These are phyloP conservation scores for Isoetes engelmannii DNA, from an alignment of 83 land plant genomes.

Conservation along the genomic window DNA sequence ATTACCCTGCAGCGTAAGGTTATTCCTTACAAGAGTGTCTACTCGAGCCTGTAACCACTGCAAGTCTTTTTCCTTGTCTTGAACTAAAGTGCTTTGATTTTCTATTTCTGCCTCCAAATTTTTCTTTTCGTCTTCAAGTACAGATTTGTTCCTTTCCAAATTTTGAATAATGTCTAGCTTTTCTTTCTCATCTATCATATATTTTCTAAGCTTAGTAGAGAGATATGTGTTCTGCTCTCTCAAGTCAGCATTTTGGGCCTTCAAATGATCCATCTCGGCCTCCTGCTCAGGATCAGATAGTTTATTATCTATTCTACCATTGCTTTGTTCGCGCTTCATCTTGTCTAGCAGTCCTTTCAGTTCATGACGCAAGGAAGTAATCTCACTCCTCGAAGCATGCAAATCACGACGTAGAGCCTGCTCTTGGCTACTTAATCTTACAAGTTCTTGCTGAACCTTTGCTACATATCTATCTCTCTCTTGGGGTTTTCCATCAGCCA, in stretches of 20 bases:
- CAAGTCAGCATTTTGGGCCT: constrained; percentile 19
- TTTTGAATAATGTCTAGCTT: too few relatives aligned
- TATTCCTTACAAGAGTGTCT: too few relatives aligned
- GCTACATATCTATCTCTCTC: constrained; percentile 35
- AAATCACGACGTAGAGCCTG: constrained; percentile 37
- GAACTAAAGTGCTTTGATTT: background rate
- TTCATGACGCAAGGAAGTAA: constrained; percentile 22
- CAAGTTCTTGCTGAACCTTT: constrained; percentile 45
- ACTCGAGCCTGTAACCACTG: background rate
- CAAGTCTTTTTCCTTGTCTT: constrained; percentile 4
- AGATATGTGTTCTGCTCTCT: constrained; percentile 23
- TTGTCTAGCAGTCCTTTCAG: constrained; percentile 27
- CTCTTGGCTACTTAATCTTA: constrained; percentile 44
- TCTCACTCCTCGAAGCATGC: constrained; percentile 34
- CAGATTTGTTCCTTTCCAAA: background rate
- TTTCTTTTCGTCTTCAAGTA: background rate
- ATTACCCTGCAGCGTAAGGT: too few relatives aligned
- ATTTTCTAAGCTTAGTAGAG: constrained; percentile 13
- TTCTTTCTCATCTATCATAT: constrained; percentile 1
- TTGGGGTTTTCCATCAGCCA: constrained; percentile 20
- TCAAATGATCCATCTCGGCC: constrained; percentile 37
- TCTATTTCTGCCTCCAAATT: background rate
- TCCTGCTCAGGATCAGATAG: constrained; percentile 46
- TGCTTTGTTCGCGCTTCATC: constrained; percentile 22
- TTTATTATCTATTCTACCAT: constrained; percentile 21